A percentile compares a stretch with the other conserved stretches of the same genome.
Conservation (phyloP, 768 basidiomycete genomes). For the Hemileccinum impolitum region DNA sequence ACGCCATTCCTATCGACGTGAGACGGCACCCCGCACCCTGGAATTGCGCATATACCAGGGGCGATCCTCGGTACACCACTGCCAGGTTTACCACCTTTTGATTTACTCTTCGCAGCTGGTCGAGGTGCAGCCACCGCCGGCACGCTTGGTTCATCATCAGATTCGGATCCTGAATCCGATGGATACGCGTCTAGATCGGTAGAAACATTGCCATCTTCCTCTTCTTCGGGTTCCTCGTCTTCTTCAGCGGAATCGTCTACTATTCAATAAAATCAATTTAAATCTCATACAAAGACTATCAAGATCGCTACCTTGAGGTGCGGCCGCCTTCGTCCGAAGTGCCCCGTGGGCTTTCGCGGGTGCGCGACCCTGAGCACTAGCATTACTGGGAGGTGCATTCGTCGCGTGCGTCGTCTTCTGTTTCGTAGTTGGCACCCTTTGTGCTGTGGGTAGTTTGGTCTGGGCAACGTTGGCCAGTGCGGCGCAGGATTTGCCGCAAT, state of each 20-base stretch:
- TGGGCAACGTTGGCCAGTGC: conserved; percentile 37
- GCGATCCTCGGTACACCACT: background rate
- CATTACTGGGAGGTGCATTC: conserved; percentile 8
- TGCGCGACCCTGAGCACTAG: background rate
- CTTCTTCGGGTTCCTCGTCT: conserved; percentile 22
- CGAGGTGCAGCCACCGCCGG: conserved; percentile 9
- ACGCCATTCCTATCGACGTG: conserved; percentile 52
- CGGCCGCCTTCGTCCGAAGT: conserved; percentile 11
- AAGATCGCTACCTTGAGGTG: conserved; percentile 21
- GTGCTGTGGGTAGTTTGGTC: conserved; percentile 12
- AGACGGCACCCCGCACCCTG: conserved; percentile 54
- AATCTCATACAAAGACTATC: conserved; percentile 7
- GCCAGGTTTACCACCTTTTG: conserved; percentile 13
- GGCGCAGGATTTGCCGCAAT: conserved; percentile 64
- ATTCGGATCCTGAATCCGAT: conserved; percentile 26
- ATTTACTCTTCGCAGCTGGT: conserved; percentile 3
- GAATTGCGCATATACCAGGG: conserved; percentile 49
- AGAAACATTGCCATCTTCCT: conserved; percentile 17
- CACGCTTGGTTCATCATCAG: conserved; percentile 20
- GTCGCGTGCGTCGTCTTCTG: conserved; percentile 16
- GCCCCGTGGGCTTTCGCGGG: conserved; percentile 14
- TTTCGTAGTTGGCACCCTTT: conserved; percentile 15
- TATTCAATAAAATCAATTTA: conserved; percentile 9
- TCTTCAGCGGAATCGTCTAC: conserved; percentile 27
- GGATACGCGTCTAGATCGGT: conserved; percentile 33